Evolutionary conservation across 768 basidiomycete genomes (phyloP).

Genomic region (Kwoniella sp.): DNA sequence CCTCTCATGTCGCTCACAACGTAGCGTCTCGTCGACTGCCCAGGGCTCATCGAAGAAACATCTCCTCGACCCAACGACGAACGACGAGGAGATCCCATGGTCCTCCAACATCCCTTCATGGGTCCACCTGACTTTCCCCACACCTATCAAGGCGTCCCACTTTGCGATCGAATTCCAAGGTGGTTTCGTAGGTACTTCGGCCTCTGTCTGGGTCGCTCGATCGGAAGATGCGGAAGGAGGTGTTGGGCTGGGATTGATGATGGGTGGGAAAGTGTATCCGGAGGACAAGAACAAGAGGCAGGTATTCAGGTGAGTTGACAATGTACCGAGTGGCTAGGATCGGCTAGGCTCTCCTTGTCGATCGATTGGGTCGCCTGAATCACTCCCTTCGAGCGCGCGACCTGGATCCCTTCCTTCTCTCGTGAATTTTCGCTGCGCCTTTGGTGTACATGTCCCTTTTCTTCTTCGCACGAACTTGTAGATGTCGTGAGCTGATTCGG

Average conservation of each 20-base stretch:
- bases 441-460: too few relatives aligned
- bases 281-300: constrained; percentile 52
- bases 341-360: too few relatives aligned
- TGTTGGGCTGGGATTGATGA: constrained; percentile 41
- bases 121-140: constrained; percentile 45
- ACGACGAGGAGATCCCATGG: constrained; percentile 33
- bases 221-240: constrained; percentile 21
- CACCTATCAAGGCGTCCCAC: constrained; percentile 42
- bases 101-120: constrained; percentile 42
- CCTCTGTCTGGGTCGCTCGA: constrained; percentile 43
- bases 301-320: constrained; percentile 51
- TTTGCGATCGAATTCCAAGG: constrained; percentile 55
- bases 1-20: neutral
- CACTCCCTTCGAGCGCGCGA: too few relatives aligned
- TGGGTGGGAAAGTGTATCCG: constrained; percentile 50
- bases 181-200: constrained; percentile 48
- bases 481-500: too few relatives aligned
- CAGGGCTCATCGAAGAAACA: constrained; percentile 34
- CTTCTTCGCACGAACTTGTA: too few relatives aligned
- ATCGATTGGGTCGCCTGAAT: too few relatives aligned
- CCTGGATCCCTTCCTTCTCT: too few relatives aligned
- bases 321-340: too few relatives aligned
- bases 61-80: constrained; percentile 24
- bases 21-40: constrained; percentile 23
- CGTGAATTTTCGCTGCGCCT: too few relatives aligned